Percentiles rank a stretch among this genome's conserved stretches.
These are phyloP conservation scores for Pseudogymnoascus sp. DNA, from an alignment of 2,329 filamentous ascomycete genomes.

Conservation along the genomic window DNA sequence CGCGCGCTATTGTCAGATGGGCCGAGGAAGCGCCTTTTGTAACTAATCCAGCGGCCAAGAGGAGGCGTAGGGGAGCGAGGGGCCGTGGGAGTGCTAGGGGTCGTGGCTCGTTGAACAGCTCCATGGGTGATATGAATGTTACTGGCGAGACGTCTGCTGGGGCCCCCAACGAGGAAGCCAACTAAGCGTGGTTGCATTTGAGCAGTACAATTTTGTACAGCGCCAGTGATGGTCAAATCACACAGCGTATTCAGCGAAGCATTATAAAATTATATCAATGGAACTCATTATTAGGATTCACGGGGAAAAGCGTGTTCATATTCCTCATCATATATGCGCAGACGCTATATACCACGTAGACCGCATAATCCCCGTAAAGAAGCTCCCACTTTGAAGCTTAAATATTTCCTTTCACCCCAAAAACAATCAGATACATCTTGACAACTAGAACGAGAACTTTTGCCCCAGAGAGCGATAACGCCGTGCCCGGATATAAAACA, in stretches of 20 bases:
- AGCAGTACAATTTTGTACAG: background rate
- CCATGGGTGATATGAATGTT: background rate
- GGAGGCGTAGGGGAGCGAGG: background rate
- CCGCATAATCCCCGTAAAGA: constrained; percentile 4
- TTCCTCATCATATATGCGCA: constrained; percentile 1
- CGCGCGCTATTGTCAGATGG: constrained; percentile 62
- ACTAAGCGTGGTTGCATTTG: background rate
- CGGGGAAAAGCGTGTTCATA: constrained; percentile 3
- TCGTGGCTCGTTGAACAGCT: background rate
- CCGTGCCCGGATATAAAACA: constrained; percentile 7
- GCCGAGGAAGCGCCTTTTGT: constrained; percentile 48
- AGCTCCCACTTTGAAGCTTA: background rate
- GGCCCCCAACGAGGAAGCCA: background rate
- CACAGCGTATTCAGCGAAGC: constrained; percentile 3
- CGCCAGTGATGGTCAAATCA: background rate
- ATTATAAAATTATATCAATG: background rate
- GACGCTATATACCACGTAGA: constrained; percentile 6
- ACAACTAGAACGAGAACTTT: constrained; percentile 9
- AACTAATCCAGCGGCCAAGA: background rate
- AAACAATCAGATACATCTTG: constrained; percentile 5
- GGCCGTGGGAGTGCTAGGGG: background rate
- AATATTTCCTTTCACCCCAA: constrained; percentile 5
- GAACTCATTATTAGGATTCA: background rate
- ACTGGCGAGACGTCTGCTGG: background rate
- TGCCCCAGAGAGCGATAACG: constrained; percentile 8